Percentiles rank a stretch among this genome's conserved stretches.
These are phyloP conservation scores for Diaporthe vaccinii DNA, from an alignment of 2,329 filamentous ascomycete genomes.

Conservation along the genomic window DNA sequence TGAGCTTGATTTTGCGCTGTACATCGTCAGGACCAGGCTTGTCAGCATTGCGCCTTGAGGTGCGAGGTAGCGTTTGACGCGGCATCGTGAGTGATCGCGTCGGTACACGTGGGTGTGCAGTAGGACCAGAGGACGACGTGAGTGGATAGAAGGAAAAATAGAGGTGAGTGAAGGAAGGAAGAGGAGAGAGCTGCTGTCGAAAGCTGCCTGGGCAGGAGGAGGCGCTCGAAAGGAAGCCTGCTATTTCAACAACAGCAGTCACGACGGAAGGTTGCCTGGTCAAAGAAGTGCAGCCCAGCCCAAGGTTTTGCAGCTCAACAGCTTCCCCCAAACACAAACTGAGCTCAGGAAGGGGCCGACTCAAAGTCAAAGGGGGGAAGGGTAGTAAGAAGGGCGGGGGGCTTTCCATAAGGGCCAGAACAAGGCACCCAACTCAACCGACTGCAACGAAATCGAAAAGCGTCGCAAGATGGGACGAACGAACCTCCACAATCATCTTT, in stretches of 20 bases:
- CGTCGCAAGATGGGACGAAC: slow-evolving; percentile 12
- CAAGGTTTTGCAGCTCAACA: neutral
- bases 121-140: neutral
- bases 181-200: neutral
- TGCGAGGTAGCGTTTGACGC: neutral
- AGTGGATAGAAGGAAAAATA: too few relatives aligned
- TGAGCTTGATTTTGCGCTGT: slow-evolving; percentile 91
- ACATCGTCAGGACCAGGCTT: slow-evolving; percentile 48
- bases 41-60: slow-evolving; percentile 42
- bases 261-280: neutral
- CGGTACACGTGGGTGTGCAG: neutral
- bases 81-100: neutral
- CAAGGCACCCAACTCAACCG: neutral
- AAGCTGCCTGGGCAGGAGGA: neutral
- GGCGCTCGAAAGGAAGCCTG: neutral
- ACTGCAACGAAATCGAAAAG: slow-evolving; percentile 2
- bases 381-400: neutral
- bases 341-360: neutral
- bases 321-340: neutral
- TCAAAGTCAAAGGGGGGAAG: neutral
- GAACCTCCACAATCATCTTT: slow-evolving; percentile 56
- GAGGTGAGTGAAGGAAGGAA: neutral
- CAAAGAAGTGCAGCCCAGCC: slow-evolving; percentile 1
- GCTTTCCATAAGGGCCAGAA: neutral
- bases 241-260: neutral